Conservation (phyloP, 352 stramenopile genomes). For the Hyaloperonospora arabidopsidis region DNA sequence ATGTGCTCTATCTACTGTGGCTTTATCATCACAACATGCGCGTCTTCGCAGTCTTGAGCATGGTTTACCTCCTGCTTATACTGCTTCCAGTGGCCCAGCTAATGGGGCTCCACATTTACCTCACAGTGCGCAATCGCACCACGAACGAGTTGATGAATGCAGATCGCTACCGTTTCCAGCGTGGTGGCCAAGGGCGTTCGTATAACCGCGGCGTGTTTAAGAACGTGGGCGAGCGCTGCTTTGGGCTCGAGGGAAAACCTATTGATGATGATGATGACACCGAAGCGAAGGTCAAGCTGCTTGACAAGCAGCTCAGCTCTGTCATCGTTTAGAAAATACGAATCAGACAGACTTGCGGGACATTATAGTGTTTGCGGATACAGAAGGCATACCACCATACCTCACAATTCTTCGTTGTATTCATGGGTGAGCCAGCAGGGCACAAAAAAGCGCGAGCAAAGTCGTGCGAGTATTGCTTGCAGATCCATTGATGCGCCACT, state of each 20-base stretch:
- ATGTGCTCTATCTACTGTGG: constrained; percentile 54
- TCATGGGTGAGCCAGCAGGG: constrained; percentile 48
- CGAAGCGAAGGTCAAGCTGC: constrained; percentile 22
- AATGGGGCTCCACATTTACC: constrained; percentile 63
- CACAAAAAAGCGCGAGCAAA: constrained; percentile 62
- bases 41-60: constrained; percentile 22
- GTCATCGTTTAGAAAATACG: constrained; percentile 13
- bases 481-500: constrained; percentile 72
- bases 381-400: constrained; percentile 46
- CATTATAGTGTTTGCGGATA: constrained; percentile 21
- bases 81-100: constrained; percentile 48
- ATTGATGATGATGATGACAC: constrained; percentile 12
- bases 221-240: constrained; percentile 42
- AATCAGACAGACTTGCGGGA: constrained; percentile 10
- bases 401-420: constrained; percentile 56
- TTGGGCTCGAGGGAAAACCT: constrained; percentile 12
- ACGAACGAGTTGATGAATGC: constrained; percentile 76
- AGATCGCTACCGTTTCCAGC: constrained; percentile 53
- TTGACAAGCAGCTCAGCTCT: constrained; percentile 17
- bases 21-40: constrained; percentile 30
- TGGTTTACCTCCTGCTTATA: constrained; percentile 44
- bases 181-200: constrained; percentile 25
- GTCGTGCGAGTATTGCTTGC: constrained; percentile 71
- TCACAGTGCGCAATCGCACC: constrained; percentile 63
- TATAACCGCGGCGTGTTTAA: constrained; percentile 41